A percentile compares a stretch with the other conserved stretches of the same genome.
These are phyloP conservation scores for Diplocarpon mali DNA, from an alignment of 2,329 filamentous ascomycete species.

Conservation along the genomic window DNA sequence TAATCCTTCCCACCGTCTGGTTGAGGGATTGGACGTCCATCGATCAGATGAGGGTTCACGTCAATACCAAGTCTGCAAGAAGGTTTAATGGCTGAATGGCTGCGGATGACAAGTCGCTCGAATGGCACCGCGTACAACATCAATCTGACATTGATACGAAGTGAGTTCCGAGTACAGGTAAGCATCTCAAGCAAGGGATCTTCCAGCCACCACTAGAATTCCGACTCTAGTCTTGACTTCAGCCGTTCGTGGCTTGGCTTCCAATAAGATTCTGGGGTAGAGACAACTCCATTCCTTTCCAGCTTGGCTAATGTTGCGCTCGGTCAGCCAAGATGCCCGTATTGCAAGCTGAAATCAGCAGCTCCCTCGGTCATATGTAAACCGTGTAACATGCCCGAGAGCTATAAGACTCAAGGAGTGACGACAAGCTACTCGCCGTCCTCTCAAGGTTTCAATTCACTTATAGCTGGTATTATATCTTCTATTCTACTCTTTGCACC, in stretches of 20 bases:
- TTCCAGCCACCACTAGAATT: background rate
- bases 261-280: conserved; percentile 2
- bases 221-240: conserved; percentile 1
- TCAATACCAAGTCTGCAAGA: too few species aligned
- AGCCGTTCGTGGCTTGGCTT: conserved; percentile 5
- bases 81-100: too few species aligned
- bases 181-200: too few species aligned
- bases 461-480: background rate
- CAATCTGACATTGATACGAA: too few species aligned
- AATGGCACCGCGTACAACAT: too few species aligned
- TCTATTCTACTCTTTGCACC: too few species aligned
- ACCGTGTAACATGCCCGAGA: background rate
- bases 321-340: conserved; percentile 2
- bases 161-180: too few species aligned
- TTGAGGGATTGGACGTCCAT: too few species aligned
- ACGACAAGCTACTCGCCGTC: background rate
- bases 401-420: conserved; percentile 1
- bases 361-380: background rate
- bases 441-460: background rate
- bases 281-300: background rate
- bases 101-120: too few species aligned
- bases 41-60: too few species aligned
- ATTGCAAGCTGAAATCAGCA: conserved; percentile 3
- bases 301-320: conserved; percentile 3
- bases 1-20: too few species aligned